Conservation (phyloP, 495 filamentous ascomycete genomes). For the Massariosphaeria phaeospora region DNA sequence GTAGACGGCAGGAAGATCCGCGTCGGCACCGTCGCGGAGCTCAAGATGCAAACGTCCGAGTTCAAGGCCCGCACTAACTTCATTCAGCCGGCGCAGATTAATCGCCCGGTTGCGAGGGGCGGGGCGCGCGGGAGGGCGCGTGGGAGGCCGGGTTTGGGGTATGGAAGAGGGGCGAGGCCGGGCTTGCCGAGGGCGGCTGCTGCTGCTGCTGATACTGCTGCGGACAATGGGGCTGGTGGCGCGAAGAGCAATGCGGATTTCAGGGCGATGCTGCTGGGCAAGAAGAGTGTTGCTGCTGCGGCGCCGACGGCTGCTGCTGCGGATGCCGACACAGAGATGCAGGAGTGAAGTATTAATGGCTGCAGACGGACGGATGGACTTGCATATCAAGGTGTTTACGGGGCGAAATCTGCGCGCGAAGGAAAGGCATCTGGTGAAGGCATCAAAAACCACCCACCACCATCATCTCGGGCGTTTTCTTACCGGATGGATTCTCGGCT, state of each 20-base stretch:
- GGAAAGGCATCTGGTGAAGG: too few species aligned
- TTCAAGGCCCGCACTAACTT: conserved; percentile 44
- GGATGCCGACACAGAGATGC: not conserved
- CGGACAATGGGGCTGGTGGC: not conserved
- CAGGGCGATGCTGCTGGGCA: conserved; percentile 63
- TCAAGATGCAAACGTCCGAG: conserved; percentile 57
- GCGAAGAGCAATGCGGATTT: conserved; percentile 69
- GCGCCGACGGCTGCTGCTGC: too few species aligned
- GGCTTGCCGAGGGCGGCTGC: not conserved
- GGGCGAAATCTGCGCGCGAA: too few species aligned
- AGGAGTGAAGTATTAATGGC: not conserved
- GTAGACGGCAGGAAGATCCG: conserved; percentile 57
- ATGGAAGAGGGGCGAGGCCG: not conserved
- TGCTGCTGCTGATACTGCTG: not conserved
- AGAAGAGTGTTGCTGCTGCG: conserved; percentile 9
- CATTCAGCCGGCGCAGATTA: conserved; percentile 47
- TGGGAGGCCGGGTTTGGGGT: conserved; percentile 45
- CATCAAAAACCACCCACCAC: too few species aligned
- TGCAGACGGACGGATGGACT: too few species aligned
- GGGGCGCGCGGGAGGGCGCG: conserved; percentile 50
- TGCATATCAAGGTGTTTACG: too few species aligned
- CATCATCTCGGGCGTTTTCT: too few species aligned
- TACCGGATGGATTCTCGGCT: too few species aligned
- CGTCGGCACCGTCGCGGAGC: conserved; percentile 63
- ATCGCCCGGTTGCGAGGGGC: conserved; percentile 30